Conservation (phyloP, 2,329 filamentous ascomycete genomes). For the Triangularia verruculosa region DNA sequence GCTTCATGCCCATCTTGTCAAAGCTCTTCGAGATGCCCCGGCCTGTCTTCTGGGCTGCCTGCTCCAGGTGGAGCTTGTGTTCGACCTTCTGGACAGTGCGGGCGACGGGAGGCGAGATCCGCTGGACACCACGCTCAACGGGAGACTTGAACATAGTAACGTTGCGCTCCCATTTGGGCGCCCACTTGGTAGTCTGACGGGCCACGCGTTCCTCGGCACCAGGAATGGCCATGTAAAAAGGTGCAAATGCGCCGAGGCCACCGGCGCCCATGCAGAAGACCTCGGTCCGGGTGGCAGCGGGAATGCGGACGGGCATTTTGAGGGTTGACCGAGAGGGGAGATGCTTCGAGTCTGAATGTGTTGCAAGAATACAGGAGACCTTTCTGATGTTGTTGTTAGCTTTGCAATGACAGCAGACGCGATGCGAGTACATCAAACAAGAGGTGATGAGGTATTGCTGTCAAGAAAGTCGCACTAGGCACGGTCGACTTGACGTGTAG, state of each 20-base stretch:
- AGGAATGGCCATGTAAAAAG: slow-evolving; percentile 56
- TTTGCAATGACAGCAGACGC: background rate
- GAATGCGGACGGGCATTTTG: slow-evolving; percentile 52
- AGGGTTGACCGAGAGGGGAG: slow-evolving; percentile 13
- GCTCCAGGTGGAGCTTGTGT: slow-evolving; percentile 27
- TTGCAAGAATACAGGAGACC: background rate
- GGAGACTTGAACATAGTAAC: slow-evolving; percentile 47
- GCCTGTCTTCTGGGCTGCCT: slow-evolving; percentile 22
- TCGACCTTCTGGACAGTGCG: slow-evolving; percentile 28
- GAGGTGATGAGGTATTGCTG: background rate
- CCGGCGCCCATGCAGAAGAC: slow-evolving; percentile 53
- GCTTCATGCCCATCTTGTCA: slow-evolving; percentile 22
- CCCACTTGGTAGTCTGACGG: slow-evolving; percentile 55
- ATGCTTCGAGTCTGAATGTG: slow-evolving; percentile 2
- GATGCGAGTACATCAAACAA: background rate
- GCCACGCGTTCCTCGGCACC: slow-evolving; percentile 54
- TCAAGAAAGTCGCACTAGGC: background rate
- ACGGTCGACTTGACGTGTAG: background rate
- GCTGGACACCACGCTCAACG: slow-evolving; percentile 27
- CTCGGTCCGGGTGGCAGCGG: slow-evolving; percentile 48
- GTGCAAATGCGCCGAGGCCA: slow-evolving; percentile 52
- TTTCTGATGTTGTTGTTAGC: slow-evolving; percentile 7
- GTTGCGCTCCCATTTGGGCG: slow-evolving; percentile 58
- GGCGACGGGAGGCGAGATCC: slow-evolving; percentile 25
- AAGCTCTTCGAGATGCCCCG: slow-evolving; percentile 23